Evolutionary conservation across 345 rosid species (phyloP).

Genomic region (Lepidium didymum): DNA sequence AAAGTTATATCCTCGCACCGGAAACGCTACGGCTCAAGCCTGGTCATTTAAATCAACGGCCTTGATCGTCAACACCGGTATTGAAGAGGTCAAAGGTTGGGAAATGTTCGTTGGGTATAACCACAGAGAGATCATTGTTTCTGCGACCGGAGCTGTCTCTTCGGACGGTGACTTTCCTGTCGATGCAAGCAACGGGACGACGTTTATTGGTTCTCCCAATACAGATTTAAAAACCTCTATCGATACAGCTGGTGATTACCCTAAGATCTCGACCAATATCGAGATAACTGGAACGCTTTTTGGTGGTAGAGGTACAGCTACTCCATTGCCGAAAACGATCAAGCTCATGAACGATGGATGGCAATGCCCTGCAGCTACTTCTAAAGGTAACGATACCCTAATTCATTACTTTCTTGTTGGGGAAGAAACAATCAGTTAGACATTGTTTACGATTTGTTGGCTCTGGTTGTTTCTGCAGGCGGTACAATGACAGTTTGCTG

Average conservation of each 20-base stretch:
- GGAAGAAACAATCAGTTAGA: not conserved
- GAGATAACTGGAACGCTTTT: conserved; percentile 67
- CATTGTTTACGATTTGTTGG: not conserved
- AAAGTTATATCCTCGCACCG: conserved; percentile 51
- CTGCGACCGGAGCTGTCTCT: conserved; percentile 41
- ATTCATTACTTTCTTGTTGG: not conserved
- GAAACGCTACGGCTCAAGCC: conserved; percentile 69
- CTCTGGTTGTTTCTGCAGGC: conserved; percentile 31
- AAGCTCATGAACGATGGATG: conserved; percentile 60
- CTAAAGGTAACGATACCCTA: conserved; percentile 31
- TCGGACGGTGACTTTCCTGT: conserved; percentile 62
- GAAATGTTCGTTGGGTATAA: conserved; percentile 56
- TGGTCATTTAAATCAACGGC: conserved; percentile 79
- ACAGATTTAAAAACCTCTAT: conserved; percentile 64
- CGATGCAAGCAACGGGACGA: conserved; percentile 62
- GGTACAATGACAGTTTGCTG: conserved; percentile 67
- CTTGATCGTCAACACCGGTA: conserved; percentile 50
- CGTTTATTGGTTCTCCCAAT: conserved; percentile 49
- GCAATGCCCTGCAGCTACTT: conserved; percentile 55
- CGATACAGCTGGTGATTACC: conserved; percentile 70
- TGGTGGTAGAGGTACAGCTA: conserved; percentile 49
- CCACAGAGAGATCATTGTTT: conserved; percentile 61
- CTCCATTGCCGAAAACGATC: conserved; percentile 67
- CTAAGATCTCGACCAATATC: conserved; percentile 47
- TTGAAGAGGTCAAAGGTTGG: conserved; percentile 75